Percentiles rank a stretch among this genome's conserved stretches.
phyloP scores from a whole-genome alignment of 176 grass and related monocot genomes.

The Aegilops tauschii region DNA sequence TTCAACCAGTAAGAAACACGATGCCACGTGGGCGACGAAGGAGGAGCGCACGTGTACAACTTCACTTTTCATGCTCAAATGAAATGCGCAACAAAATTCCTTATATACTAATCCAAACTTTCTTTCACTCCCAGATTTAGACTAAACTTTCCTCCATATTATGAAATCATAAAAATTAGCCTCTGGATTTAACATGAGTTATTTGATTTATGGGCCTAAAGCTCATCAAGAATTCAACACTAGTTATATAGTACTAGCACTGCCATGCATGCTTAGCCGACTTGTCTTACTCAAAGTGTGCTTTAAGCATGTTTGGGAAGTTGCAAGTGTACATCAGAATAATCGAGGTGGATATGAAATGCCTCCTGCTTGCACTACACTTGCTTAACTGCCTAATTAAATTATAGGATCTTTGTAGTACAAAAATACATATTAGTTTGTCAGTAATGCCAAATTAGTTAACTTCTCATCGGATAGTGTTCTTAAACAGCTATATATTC shows the following conservation, averaged over 20 bases:
- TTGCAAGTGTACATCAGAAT: not conserved
- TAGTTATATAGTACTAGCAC: not conserved
- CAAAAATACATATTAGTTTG: not conserved
- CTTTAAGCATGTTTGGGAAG: not conserved
- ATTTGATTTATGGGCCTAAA: not conserved
- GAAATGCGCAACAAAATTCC: too few species aligned
- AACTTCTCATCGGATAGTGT: constrained; percentile 11
- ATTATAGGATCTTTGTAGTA: too few species aligned
- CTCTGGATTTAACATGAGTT: not conserved
- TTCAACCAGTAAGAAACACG: too few species aligned
- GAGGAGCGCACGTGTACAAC: too few species aligned
- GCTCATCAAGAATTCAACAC: not conserved
- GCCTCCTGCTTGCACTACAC: not conserved
- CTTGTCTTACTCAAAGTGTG: not conserved
- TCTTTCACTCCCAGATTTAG: too few species aligned
- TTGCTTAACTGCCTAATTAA: not conserved
- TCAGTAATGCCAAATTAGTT: too few species aligned
- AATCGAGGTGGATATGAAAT: not conserved
- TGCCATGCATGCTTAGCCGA: not conserved
- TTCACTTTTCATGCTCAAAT: too few species aligned
- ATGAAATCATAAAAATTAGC: not conserved
- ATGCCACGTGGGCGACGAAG: too few species aligned
- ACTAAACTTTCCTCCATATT: too few species aligned
- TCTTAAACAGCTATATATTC: not conserved
- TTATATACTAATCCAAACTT: too few species aligned